Evolutionary conservation across 331 rosid genomes (phyloP).

Genomic region (Malus hybrid): DNA sequence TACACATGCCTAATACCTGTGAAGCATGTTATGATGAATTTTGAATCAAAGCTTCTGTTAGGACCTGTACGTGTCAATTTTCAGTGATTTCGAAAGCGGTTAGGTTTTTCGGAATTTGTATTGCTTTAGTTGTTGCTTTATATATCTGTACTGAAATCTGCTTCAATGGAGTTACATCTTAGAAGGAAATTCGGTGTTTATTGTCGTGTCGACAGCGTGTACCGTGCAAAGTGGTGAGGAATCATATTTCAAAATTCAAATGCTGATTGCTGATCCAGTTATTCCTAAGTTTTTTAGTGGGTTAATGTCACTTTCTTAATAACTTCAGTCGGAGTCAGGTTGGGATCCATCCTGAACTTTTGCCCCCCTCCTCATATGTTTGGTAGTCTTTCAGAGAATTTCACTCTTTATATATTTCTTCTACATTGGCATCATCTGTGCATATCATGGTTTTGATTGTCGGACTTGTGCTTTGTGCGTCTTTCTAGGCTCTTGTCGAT

Average conservation of each 20-base stretch:
- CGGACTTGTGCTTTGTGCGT: background rate
- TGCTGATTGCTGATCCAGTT: background rate
- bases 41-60: background rate
- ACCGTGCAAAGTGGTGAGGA: no score
- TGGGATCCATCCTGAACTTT: background rate
- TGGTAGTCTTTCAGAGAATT: background rate
- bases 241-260: background rate
- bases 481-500: slow-evolving; percentile 42
- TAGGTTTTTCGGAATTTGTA: background rate
- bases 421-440: background rate
- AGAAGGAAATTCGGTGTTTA: background rate
- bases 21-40: background rate
- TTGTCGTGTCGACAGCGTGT: no score
- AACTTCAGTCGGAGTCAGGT: background rate
- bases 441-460: background rate
- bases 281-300: background rate
- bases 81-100: background rate
- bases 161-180: background rate
- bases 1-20: no score
- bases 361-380: background rate
- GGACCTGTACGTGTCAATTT: background rate
- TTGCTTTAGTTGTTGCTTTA: background rate
- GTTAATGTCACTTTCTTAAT: background rate
- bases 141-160: background rate
- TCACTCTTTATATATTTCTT: background rate